phyloP scores from a whole-genome alignment of 768 basidiomycete species.

The Boletus pseudo-olivaceus region DNA sequence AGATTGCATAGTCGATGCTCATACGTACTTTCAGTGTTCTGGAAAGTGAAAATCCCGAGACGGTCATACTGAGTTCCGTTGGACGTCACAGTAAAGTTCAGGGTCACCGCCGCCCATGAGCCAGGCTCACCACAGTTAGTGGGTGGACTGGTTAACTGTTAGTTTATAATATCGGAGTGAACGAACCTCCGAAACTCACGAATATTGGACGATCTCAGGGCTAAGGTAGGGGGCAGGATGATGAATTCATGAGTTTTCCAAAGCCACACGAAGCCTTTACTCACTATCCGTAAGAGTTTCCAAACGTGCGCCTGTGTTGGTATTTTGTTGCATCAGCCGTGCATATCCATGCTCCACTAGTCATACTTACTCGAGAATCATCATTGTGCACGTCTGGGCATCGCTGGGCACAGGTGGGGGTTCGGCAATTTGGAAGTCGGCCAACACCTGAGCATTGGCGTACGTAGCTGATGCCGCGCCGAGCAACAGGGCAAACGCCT shows the following conservation, averaged over 20 bases:
- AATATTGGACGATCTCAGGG: constrained; percentile 60
- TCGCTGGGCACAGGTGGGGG: constrained; percentile 65
- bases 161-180: not conserved
- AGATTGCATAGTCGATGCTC: not conserved
- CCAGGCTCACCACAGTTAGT: constrained; percentile 66
- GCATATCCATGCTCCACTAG: not conserved
- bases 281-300: constrained; percentile 65
- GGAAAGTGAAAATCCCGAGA: constrained; percentile 68
- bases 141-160: constrained; percentile 51
- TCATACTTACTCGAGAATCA: constrained; percentile 55
- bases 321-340: not conserved
- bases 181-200: constrained; percentile 35
- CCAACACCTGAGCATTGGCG: constrained; percentile 32
- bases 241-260: not conserved
- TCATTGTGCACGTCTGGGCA: constrained; percentile 58
- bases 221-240: constrained; percentile 30
- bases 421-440: constrained; percentile 70
- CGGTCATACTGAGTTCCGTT: constrained; percentile 79
- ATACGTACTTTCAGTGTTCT: constrained; percentile 68
- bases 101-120: constrained; percentile 69
- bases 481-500: constrained; percentile 12
- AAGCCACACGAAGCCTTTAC: constrained; percentile 16
- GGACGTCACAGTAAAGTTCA: constrained; percentile 75
- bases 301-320: constrained; percentile 59
- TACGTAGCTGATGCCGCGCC: constrained; percentile 6